A percentile compares a stretch with the other conserved stretches of the same genome.
These are phyloP conservation scores for Chaetomiaceae sp. DNA, from an alignment of 2,329 filamentous ascomycete species.

Conservation along the genomic window DNA sequence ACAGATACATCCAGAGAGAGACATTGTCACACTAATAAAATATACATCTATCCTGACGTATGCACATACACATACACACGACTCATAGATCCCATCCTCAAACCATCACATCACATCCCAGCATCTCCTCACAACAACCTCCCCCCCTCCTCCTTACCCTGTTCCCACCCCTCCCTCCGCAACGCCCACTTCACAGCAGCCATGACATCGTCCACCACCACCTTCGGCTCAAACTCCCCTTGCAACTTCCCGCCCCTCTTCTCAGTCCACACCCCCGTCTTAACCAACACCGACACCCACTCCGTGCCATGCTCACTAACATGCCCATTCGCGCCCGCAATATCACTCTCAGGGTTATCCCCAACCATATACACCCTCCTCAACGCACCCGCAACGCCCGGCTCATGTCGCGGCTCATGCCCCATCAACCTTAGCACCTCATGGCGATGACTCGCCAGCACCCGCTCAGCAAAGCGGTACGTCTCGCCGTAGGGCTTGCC, in stretches of 20 bases:
- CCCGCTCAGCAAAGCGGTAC: conserved; percentile 77
- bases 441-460: conserved; percentile 58
- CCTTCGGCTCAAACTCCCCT: conserved; percentile 24
- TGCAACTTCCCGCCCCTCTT: conserved; percentile 20
- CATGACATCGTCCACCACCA: conserved; percentile 28
- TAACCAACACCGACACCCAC: conserved; percentile 31
- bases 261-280: conserved; percentile 31
- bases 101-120: neutral
- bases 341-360: conserved; percentile 85
- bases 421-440: conserved; percentile 36
- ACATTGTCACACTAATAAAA: neutral
- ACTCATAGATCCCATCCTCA: too few relatives aligned
- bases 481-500: conserved; percentile 78
- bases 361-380: conserved; percentile 89
- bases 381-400: conserved; percentile 44
- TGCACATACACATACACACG: too few relatives aligned
- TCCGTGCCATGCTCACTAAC: conserved; percentile 54
- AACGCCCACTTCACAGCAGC: conserved; percentile 31
- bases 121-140: neutral
- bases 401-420: conserved; percentile 11
- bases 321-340: conserved; percentile 78
- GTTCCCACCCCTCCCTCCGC: conserved; percentile 28
- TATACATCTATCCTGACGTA: neutral
- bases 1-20: too few relatives aligned
- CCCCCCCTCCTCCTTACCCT: neutral